phyloP scores from a whole-genome alignment of 495 filamentous ascomycete genomes.

The Penicillium atrosanguineum region DNA sequence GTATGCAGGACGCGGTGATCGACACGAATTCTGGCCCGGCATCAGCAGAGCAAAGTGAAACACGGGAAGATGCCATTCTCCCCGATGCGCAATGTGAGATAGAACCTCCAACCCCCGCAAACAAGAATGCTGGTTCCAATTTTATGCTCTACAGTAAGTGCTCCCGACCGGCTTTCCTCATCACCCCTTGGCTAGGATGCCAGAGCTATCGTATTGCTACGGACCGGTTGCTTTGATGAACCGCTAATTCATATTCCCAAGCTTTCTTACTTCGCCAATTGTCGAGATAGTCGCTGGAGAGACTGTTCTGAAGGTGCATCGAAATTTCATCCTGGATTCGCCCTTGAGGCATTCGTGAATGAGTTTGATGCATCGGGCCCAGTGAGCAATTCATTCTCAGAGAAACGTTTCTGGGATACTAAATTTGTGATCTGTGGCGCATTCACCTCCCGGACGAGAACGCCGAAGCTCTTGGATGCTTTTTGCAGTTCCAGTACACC shows the following conservation, averaged over 20 bases:
- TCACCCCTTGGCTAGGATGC: not conserved
- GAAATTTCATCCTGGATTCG: slow-evolving; percentile 68
- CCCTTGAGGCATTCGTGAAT: slow-evolving; percentile 66
- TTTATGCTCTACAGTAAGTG: slow-evolving; percentile 41
- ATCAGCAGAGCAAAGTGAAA: not conserved
- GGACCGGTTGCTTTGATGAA: not conserved
- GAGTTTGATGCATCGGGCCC: slow-evolving; percentile 48
- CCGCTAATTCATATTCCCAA: slow-evolving; percentile 14
- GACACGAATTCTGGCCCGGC: not conserved
- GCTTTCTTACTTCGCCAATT: slow-evolving; percentile 69
- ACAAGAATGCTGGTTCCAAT: slow-evolving; percentile 24
- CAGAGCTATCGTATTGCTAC: not conserved
- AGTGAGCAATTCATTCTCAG: slow-evolving; percentile 14
- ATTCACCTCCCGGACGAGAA: slow-evolving; percentile 70
- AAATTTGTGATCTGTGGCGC: slow-evolving; percentile 41
- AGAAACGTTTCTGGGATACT: not conserved
- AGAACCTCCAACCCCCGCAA: slow-evolving; percentile 18
- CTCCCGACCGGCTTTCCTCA: not conserved
- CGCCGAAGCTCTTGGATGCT: slow-evolving; percentile 78
- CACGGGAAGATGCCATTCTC: slow-evolving; percentile 18
- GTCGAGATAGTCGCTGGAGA: slow-evolving; percentile 75
- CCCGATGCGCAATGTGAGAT: slow-evolving; percentile 21
- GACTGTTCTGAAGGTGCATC: slow-evolving; percentile 72
- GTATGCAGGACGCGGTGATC: slow-evolving; percentile 10
- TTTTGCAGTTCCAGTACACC: slow-evolving; percentile 91